Evolutionary conservation across 2,329 filamentous ascomycete genomes (phyloP).

Genomic region (Pestalotiopsis sp.): DNA sequence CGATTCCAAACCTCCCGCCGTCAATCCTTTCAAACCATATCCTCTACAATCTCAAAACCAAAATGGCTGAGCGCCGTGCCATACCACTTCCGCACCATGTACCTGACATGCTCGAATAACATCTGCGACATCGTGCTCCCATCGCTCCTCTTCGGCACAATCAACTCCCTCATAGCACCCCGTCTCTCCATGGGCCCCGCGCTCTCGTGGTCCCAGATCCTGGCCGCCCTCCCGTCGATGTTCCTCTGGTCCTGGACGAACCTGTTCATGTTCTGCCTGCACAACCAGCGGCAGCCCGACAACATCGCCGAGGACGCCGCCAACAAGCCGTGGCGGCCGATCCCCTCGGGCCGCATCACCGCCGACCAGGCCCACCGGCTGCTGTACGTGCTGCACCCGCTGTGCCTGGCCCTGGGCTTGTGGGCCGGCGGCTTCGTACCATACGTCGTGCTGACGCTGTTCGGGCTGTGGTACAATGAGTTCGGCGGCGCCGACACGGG

Average conservation of each 20-base stretch:
- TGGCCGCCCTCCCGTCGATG: constrained; percentile 6
- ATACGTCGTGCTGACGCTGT: constrained; percentile 11
- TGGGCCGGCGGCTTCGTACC: constrained; percentile 13
- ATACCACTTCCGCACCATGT: constrained; percentile 9
- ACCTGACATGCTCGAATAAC: constrained; percentile 15
- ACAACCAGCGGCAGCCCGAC: constrained; percentile 17
- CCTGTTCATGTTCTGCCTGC: constrained; percentile 17
- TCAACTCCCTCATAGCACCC: constrained; percentile 15
- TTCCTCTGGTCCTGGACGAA: constrained; percentile 15
- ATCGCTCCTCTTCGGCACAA: constrained; percentile 9
- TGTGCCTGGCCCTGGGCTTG: background rate
- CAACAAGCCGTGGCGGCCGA: constrained; percentile 23
- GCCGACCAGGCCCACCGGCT: constrained; percentile 10
- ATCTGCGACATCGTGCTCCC: constrained; percentile 7
- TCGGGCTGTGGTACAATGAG: constrained; percentile 19
- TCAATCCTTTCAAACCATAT: background rate
- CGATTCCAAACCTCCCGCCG: too few relatives aligned
- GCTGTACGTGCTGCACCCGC: constrained; percentile 16
- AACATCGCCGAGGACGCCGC: constrained; percentile 18
- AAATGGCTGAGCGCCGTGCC: background rate
- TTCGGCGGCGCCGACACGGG: constrained; percentile 8
- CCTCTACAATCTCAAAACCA: background rate
- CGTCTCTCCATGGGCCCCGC: constrained; percentile 13
- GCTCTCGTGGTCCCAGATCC: constrained; percentile 5
- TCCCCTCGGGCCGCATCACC: constrained; percentile 16